Conservation (phyloP, 23 red algal genomes). For the Cyanidium caldarium region DNA sequence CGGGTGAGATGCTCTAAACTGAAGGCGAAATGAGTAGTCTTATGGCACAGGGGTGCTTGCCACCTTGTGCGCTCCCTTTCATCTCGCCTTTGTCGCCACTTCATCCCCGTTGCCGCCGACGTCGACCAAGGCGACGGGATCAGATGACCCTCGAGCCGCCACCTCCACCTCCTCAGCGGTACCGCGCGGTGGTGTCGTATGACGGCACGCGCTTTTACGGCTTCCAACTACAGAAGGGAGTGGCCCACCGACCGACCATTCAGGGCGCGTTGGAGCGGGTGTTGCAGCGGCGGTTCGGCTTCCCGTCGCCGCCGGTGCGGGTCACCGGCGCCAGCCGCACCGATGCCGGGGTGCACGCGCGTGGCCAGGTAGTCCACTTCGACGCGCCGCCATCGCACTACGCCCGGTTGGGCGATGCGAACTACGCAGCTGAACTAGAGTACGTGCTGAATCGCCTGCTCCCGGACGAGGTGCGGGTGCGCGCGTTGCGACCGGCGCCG, state of each 20-base stretch:
- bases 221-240: conserved; percentile 49
- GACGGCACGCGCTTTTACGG: conserved; percentile 71
- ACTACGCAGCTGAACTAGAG: too few relatives aligned
- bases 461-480: conserved; percentile 36
- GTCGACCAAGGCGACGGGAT: too few relatives aligned
- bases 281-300: conserved; percentile 21
- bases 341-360: conserved; percentile 80
- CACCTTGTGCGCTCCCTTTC: too few relatives aligned
- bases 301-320: neutral
- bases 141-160: too few relatives aligned
- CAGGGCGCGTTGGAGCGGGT: conserved; percentile 49
- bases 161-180: too few relatives aligned
- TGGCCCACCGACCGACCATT: conserved; percentile 9
- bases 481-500: conserved; percentile 29
- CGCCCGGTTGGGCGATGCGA: too few relatives aligned
- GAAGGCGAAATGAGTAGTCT: too few relatives aligned
- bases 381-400: conserved; percentile 26
- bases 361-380: conserved; percentile 76
- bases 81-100: too few relatives aligned
- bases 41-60: too few relatives aligned
- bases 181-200: conserved; percentile 35
- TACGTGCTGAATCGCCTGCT: conserved; percentile 74
- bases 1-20: too few relatives aligned
- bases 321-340: conserved; percentile 79
- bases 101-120: too few relatives aligned